A percentile compares a stretch with the other conserved stretches of the same genome.
phyloP scores from a whole-genome alignment of 768 basidiomycete species.

The Collybiopsis confluens region DNA sequence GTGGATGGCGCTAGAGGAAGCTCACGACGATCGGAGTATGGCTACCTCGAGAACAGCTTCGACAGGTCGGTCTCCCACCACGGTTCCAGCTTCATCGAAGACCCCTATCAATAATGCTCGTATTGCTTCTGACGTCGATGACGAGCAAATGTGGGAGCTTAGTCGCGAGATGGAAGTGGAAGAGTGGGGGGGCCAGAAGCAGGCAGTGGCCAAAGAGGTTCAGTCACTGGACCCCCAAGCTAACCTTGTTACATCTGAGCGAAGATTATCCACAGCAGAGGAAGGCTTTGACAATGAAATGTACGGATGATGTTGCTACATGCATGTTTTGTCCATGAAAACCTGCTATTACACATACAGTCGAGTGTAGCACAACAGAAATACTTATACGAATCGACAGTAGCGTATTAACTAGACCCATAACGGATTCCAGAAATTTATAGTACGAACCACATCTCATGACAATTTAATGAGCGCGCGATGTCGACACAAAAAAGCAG shows the following conservation, averaged over 20 bases:
- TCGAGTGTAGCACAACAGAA: not conserved
- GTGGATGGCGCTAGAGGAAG: slow-evolving; percentile 25
- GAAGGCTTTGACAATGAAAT: not conserved
- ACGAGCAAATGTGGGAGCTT: slow-evolving; percentile 73
- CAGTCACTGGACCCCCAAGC: not conserved
- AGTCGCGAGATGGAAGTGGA: slow-evolving; percentile 50
- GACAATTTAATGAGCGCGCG: not conserved
- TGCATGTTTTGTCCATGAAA: no score
- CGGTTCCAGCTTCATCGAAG: not conserved
- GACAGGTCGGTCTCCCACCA: not conserved
- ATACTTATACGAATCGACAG: not conserved
- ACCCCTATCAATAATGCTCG: slow-evolving; percentile 4
- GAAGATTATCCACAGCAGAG: not conserved
- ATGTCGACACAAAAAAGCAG: not conserved
- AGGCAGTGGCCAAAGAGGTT: not conserved
- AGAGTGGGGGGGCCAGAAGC: slow-evolving; percentile 10
- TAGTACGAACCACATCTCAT: not conserved
- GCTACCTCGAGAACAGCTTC: not conserved
- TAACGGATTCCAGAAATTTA: not conserved
- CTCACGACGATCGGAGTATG: slow-evolving; percentile 10
- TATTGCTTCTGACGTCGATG: slow-evolving; percentile 28
- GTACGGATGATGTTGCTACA: not conserved
- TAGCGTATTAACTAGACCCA: not conserved
- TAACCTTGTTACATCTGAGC: not conserved
- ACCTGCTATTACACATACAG: no score